These are phyloP conservation scores for Withania somnifera DNA, from an alignment of 305 asterid genomes.

Conservation along the genomic window DNA sequence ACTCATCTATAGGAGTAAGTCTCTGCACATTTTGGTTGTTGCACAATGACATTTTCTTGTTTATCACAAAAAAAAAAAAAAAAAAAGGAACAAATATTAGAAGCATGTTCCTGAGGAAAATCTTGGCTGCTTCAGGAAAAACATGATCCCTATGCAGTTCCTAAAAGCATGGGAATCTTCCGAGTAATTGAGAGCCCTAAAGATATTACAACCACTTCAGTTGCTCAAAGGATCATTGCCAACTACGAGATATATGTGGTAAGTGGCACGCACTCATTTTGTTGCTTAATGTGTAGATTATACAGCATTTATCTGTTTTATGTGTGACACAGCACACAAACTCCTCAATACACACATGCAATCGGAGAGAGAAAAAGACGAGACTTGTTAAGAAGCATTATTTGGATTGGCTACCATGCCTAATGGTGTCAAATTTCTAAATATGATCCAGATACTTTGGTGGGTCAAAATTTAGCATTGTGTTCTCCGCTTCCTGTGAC, in stretches of 20 bases:
- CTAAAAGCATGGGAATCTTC: conserved; percentile 70
- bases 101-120: neutral
- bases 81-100: neutral
- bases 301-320: neutral
- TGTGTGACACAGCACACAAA: too few relatives aligned
- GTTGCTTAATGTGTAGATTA: neutral
- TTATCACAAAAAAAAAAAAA: neutral
- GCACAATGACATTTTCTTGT: neutral
- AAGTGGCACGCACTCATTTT: conserved; percentile 30
- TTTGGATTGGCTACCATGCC: neutral
- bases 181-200: conserved; percentile 62
- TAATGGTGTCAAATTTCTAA: neutral
- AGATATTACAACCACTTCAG: conserved; percentile 63
- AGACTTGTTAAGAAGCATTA: neutral
- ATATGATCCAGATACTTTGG: neutral
- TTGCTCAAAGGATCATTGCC: conserved; percentile 77
- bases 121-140: conserved; percentile 35
- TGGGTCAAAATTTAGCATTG: neutral
- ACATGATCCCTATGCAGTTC: conserved; percentile 62
- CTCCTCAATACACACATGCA: neutral
- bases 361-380: neutral
- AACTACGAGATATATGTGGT: conserved; percentile 71
- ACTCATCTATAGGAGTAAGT: conserved; percentile 49
- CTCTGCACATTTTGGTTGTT: neutral
- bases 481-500: neutral